These are phyloP conservation scores for Trichoderma afroharzianum DNA, from an alignment of 2,329 filamentous ascomycete species.

Conservation along the genomic window DNA sequence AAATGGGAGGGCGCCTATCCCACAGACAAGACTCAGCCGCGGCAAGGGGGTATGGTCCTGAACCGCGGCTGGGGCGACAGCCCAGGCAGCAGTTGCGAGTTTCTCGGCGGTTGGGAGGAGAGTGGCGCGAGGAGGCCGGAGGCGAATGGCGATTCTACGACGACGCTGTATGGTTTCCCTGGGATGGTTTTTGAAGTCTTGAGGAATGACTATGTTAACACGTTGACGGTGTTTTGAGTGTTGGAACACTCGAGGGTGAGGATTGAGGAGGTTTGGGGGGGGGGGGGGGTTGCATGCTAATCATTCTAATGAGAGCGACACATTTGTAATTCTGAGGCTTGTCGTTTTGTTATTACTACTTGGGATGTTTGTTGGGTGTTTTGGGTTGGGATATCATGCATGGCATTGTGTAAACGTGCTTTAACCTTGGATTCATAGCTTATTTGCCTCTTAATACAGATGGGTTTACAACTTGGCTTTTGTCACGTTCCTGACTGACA, in stretches of 20 bases:
- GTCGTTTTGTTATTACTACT: background rate
- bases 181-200: slow-evolving; percentile 93
- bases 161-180: slow-evolving; percentile 88
- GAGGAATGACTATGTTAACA: slow-evolving; percentile 86
- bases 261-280: background rate
- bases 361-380: background rate
- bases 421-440: background rate
- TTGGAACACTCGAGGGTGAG: background rate
- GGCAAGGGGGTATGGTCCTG: slow-evolving; percentile 75
- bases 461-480: background rate
- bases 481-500: background rate
- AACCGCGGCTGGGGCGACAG: slow-evolving; percentile 91
- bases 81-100: slow-evolving; percentile 83
- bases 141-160: slow-evolving; percentile 58
- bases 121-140: slow-evolving; percentile 55
- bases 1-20: slow-evolving; percentile 67
- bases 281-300: background rate
- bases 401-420: background rate
- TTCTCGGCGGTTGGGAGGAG: slow-evolving; percentile 83
- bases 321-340: background rate
- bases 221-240: slow-evolving; percentile 75
- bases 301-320: background rate
- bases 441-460: background rate
- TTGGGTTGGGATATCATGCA: background rate
- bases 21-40: slow-evolving; percentile 47